phyloP scores from a whole-genome alignment of 2,329 filamentous ascomycete genomes.

The Fusarium beomiforme region DNA sequence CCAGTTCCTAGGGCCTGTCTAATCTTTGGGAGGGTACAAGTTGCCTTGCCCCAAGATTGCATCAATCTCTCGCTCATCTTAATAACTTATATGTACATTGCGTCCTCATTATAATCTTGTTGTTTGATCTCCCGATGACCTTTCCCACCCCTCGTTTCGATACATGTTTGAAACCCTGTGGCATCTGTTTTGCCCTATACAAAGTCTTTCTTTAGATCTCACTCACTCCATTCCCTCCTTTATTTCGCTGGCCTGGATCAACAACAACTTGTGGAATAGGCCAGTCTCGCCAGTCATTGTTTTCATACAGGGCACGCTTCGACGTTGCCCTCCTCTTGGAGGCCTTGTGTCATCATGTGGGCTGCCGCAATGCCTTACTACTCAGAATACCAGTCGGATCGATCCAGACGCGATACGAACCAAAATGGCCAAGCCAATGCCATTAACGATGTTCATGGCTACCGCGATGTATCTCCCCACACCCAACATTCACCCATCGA shows the following conservation, averaged over 20 bases:
- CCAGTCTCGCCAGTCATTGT: slow-evolving; percentile 19
- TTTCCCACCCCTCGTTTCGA: slow-evolving; percentile 27
- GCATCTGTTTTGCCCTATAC: slow-evolving; percentile 6
- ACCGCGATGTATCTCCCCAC: slow-evolving; percentile 24
- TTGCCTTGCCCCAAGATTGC: slow-evolving; percentile 44
- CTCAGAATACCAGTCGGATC: slow-evolving; percentile 40
- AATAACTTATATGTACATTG: slow-evolving; percentile 39
- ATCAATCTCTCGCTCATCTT: slow-evolving; percentile 44
- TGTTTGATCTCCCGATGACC: slow-evolving; percentile 20
- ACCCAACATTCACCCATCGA: slow-evolving; percentile 35
- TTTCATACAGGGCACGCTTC: slow-evolving; percentile 45
- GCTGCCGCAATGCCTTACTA: slow-evolving; percentile 41
- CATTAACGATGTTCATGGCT: slow-evolving; percentile 18
- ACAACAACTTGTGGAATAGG: slow-evolving; percentile 37
- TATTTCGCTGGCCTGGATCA: not conserved
- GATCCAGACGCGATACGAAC: slow-evolving; percentile 30
- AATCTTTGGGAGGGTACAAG: slow-evolving; percentile 42
- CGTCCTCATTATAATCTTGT: slow-evolving; percentile 31
- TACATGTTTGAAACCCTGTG: slow-evolving; percentile 30
- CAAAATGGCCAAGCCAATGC: slow-evolving; percentile 20
- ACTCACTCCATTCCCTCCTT: slow-evolving; percentile 17
- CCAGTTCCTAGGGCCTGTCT: slow-evolving; percentile 42
- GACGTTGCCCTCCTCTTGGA: slow-evolving; percentile 43
- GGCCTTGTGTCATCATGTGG: slow-evolving; percentile 40
- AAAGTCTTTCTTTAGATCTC: slow-evolving; percentile 15